Evolutionary conservation across 2,329 filamentous ascomycete species (phyloP).

Genomic region (Rutstroemia sydowiana): DNA sequence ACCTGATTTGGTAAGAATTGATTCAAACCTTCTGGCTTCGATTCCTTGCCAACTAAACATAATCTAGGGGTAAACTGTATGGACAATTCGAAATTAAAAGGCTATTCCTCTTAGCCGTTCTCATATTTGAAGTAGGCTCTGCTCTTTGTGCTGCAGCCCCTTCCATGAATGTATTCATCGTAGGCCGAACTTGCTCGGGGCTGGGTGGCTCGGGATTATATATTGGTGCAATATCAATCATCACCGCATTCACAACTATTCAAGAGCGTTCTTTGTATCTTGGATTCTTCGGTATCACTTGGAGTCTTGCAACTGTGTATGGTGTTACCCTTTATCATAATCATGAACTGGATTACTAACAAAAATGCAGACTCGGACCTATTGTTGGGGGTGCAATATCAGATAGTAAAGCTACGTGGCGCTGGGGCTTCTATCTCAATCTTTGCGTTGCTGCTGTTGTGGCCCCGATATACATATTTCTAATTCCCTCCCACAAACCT

Average conservation of each 20-base stretch:
- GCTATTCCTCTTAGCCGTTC: neutral
- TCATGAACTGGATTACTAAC: neutral
- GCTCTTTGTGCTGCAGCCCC: neutral
- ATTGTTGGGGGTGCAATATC: constrained; percentile 38
- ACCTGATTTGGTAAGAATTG: neutral
- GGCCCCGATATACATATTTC: constrained; percentile 31
- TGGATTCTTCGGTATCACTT: constrained; percentile 30
- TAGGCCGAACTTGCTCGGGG: neutral
- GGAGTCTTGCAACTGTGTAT: constrained; percentile 39
- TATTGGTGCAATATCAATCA: neutral
- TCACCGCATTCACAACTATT: neutral
- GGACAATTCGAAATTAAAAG: neutral
- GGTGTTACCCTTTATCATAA: constrained; percentile 21
- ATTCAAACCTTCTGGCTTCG: neutral
- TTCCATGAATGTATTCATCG: neutral
- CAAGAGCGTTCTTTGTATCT: constrained; percentile 29
- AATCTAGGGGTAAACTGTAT: constrained; percentile 15
- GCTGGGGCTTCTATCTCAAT: constrained; percentile 48
- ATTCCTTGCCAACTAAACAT: neutral
- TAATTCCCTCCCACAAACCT: neutral
- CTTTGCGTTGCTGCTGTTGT: constrained; percentile 37
- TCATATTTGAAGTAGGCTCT: neutral
- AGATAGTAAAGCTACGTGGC: constrained; percentile 35
- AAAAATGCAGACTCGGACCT: constrained; percentile 36
- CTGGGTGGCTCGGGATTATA: neutral